Percentiles rank a stretch among this genome's conserved stretches.
These are phyloP conservation scores for Colletotrichum lentis DNA, from an alignment of 2,329 filamentous ascomycete species.

Conservation along the genomic window DNA sequence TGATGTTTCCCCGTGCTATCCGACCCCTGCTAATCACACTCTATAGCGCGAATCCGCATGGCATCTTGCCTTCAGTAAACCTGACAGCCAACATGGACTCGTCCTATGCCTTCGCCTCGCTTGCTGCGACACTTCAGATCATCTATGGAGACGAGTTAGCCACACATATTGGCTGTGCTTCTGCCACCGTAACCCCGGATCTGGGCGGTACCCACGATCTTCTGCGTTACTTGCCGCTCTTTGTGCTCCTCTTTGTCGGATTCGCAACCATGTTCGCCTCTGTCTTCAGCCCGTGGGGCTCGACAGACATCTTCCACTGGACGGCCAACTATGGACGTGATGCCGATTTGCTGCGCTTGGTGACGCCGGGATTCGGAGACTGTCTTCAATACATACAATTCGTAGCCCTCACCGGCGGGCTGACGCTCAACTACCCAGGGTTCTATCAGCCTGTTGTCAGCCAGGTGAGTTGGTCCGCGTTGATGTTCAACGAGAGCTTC, in stretches of 20 bases:
- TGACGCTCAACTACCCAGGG: slow-evolving; percentile 89
- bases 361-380: slow-evolving; percentile 95
- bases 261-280: slow-evolving; percentile 84
- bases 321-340: slow-evolving; percentile 98
- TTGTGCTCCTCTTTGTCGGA: slow-evolving; percentile 80
- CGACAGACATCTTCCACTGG: slow-evolving; percentile 90
- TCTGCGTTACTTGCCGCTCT: slow-evolving; percentile 78
- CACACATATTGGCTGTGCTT: slow-evolving; percentile 79
- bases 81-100: slow-evolving; percentile 78
- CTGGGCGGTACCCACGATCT: slow-evolving; percentile 75
- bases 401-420: slow-evolving; percentile 82
- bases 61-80: slow-evolving; percentile 74
- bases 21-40: slow-evolving; percentile 11
- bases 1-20: no score
- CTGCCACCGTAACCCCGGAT: slow-evolving; percentile 83
- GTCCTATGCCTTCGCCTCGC: slow-evolving; percentile 86
- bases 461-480: slow-evolving; percentile 84
- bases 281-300: slow-evolving; percentile 93
- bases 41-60: slow-evolving; percentile 39
- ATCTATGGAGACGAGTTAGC: slow-evolving; percentile 74
- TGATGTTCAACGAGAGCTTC: slow-evolving; percentile 94
- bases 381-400: slow-evolving; percentile 98
- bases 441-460: slow-evolving; percentile 93
- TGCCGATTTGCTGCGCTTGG: slow-evolving; percentile 86
- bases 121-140: slow-evolving; percentile 76